phyloP scores from a whole-genome alignment of 176 grass and related monocot genomes.

The Oryza punctata region DNA sequence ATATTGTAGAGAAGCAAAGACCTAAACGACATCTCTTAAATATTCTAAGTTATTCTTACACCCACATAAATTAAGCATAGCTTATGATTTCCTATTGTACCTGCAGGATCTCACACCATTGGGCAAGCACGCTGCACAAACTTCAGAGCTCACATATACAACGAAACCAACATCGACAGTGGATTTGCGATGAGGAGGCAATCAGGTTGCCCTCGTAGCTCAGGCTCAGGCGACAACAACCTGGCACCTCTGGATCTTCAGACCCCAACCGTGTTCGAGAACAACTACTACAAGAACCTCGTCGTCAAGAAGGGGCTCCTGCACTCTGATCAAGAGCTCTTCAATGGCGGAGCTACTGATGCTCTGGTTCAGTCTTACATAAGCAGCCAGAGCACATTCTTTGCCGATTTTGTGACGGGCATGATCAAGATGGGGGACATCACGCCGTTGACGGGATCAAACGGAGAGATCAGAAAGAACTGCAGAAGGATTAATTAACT shows the following conservation, averaged over 20 bases:
- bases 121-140: slow-evolving; percentile 63
- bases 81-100: not conserved
- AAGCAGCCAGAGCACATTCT: slow-evolving; percentile 33
- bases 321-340: slow-evolving; percentile 78
- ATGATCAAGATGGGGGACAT: slow-evolving; percentile 76
- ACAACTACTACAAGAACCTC: slow-evolving; percentile 58
- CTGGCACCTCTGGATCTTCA: slow-evolving; percentile 70
- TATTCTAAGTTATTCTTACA: not conserved
- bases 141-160: slow-evolving; percentile 69
- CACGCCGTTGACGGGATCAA: slow-evolving; percentile 43
- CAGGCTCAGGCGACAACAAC: slow-evolving; percentile 58
- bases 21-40: not conserved
- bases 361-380: slow-evolving; percentile 34
- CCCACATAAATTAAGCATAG: too few relatives aligned
- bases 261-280: slow-evolving; percentile 51
- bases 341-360: slow-evolving; percentile 45
- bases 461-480: slow-evolving; percentile 68
- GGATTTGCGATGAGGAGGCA: slow-evolving; percentile 35
- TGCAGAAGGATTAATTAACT: slow-evolving; percentile 37
- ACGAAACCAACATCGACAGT: slow-evolving; percentile 62
- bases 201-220: slow-evolving; percentile 25
- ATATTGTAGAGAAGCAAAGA: not conserved
- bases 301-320: slow-evolving; percentile 42
- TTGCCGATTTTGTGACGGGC: slow-evolving; percentile 46
- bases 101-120: slow-evolving; percentile 72